phyloP scores from a whole-genome alignment of 352 stramenopile species.

The Plasmopara viticola region DNA sequence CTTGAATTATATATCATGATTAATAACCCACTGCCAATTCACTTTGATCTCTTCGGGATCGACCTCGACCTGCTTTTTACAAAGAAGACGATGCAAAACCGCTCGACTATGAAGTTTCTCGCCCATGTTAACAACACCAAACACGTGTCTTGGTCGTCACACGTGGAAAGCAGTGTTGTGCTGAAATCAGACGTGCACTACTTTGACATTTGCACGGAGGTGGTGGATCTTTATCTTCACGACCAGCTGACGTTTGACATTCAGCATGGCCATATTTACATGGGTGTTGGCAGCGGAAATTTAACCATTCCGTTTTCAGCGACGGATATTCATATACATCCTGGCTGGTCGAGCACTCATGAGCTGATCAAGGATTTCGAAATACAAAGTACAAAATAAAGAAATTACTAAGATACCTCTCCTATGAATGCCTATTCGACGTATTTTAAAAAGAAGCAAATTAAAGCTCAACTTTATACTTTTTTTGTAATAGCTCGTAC shows the following conservation, averaged over 20 bases:
- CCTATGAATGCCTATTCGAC: too few relatives aligned
- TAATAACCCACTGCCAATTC: conserved; percentile 76
- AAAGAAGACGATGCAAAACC: conserved; percentile 12
- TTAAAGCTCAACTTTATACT: too few relatives aligned
- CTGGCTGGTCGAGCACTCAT: conserved; percentile 8
- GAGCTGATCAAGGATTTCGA: too few relatives aligned
- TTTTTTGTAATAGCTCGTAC: too few relatives aligned
- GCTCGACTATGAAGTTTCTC: conserved; percentile 25
- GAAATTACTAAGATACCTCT: too few relatives aligned
- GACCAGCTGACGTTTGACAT: conserved; percentile 67
- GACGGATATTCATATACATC: conserved; percentile 59
- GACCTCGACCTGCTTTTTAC: conserved; percentile 69
- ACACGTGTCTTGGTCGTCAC: conserved; percentile 47
- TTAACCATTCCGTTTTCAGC: conserved; percentile 70
- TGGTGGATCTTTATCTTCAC: conserved; percentile 60
- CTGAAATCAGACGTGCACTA: conserved; percentile 44
- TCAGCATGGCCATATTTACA: conserved; percentile 42
- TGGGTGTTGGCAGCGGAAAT: conserved; percentile 56
- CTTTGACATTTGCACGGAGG: conserved; percentile 56
- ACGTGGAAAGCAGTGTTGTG: conserved; percentile 62
- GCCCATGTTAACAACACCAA: conserved; percentile 44
- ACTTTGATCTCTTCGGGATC: conserved; percentile 62
- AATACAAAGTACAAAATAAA: too few relatives aligned
- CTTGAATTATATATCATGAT: conserved; percentile 64
- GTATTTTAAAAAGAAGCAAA: too few relatives aligned